Percentiles rank a stretch among this genome's conserved stretches.
Conservation (phyloP, 2,329 filamentous ascomycete species). For the Trichoderma guizhouense region DNA sequence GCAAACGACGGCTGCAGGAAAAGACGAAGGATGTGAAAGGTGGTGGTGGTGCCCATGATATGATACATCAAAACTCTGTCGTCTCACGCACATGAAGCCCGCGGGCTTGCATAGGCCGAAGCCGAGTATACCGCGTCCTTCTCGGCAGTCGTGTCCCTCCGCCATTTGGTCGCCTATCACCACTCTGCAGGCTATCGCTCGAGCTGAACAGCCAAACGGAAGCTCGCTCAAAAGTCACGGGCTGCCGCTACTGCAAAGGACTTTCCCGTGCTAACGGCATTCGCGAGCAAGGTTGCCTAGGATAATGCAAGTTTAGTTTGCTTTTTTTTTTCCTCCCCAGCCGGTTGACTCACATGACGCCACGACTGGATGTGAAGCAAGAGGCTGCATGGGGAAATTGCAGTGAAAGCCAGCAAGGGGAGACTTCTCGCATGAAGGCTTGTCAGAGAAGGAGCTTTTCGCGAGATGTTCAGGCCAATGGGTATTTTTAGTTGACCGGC, state of each 20-base stretch:
- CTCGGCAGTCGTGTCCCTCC: background rate
- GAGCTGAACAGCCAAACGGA: conserved; percentile 3
- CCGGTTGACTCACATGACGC: background rate
- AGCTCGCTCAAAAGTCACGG: conserved; percentile 1
- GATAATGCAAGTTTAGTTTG: background rate
- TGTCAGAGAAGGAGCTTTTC: background rate
- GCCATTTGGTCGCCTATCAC: conserved; percentile 1
- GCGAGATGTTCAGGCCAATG: background rate
- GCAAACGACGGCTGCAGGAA: background rate
- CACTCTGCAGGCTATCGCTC: background rate
- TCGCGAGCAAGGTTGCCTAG: background rate
- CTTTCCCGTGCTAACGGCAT: background rate
- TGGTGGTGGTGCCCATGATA: background rate
- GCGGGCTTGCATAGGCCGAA: background rate
- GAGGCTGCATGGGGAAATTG: conserved; percentile 13
- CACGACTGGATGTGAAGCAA: background rate
- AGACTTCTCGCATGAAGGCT: background rate
- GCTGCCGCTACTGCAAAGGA: background rate
- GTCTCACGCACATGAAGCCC: background rate
- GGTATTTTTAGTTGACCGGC: background rate
- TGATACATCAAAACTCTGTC: background rate
- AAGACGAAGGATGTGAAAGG: background rate
- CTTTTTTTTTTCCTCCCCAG: background rate
- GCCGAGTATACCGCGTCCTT: background rate
- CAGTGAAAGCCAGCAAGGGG: conserved; percentile 3